Percentiles rank a stretch among this genome's conserved stretches.
These are phyloP conservation scores for Allomyces arbusculus DNA, from an alignment of 192 early-diverging fungal genomes.

Conservation along the genomic window DNA sequence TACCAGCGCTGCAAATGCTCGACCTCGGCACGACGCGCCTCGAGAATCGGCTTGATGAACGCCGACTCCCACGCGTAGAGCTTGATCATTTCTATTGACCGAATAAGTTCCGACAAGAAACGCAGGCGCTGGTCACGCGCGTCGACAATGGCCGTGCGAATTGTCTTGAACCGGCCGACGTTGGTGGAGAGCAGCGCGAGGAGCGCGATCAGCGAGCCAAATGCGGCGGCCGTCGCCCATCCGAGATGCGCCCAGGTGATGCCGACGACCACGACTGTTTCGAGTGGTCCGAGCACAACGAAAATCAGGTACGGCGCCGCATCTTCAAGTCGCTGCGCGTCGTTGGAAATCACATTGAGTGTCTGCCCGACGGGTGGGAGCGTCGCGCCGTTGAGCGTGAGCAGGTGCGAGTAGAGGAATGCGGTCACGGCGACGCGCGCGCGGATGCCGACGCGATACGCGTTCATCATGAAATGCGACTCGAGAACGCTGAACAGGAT, in stretches of 20 bases:
- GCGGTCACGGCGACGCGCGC: neutral
- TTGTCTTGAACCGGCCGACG: neutral
- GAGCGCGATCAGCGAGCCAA: neutral
- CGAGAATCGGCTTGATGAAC: neutral
- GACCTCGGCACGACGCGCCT: neutral
- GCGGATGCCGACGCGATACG: neutral
- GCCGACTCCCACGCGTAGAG: neutral
- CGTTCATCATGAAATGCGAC: neutral
- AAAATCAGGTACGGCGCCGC: neutral
- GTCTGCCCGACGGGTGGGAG: neutral
- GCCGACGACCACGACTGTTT: neutral
- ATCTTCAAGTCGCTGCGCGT: neutral
- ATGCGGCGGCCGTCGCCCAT: neutral
- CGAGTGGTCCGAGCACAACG: neutral
- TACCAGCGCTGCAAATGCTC: neutral
- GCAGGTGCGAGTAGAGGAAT: neutral
- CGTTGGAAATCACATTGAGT: neutral
- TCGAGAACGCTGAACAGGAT: neutral
- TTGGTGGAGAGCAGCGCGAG: neutral
- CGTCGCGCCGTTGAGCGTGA: neutral
- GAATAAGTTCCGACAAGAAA: neutral
- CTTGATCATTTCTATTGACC: neutral
- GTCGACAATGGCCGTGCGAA: neutral
- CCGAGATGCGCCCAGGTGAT: neutral
- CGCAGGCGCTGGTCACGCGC: neutral